These are phyloP conservation scores for Uronychia setigera DNA, from an alignment of 73 alveolate species.

Conservation along the genomic window DNA sequence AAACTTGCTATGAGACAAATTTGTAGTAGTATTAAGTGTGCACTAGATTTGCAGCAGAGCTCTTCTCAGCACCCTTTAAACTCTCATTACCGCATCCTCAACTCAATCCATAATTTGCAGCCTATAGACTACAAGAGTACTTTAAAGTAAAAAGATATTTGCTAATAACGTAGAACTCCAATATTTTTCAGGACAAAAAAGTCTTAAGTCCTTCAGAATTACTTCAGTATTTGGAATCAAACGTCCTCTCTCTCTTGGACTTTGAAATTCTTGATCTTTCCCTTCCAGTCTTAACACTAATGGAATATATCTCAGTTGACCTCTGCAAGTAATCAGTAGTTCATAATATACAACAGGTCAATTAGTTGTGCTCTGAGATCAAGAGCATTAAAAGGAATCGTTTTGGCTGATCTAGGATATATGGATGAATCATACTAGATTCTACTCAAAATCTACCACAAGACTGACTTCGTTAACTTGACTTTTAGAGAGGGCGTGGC, in stretches of 20 bases:
- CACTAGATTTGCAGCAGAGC: slow-evolving; percentile 34
- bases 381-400: slow-evolving; percentile 74
- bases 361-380: slow-evolving; percentile 78
- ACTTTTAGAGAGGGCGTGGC: slow-evolving; percentile 66
- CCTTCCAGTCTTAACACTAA: slow-evolving; percentile 81
- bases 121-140: slow-evolving; percentile 76
- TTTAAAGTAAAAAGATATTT: slow-evolving; percentile 50
- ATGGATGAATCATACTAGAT: slow-evolving; percentile 83
- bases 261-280: slow-evolving; percentile 80
- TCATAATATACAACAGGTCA: slow-evolving; percentile 48
- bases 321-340: slow-evolving; percentile 24
- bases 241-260: slow-evolving; percentile 76
- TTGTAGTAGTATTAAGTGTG: slow-evolving; percentile 34
- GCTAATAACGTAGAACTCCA: not conserved
- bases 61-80: slow-evolving; percentile 38
- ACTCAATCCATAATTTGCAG: slow-evolving; percentile 53
- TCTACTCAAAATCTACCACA: slow-evolving; percentile 65
- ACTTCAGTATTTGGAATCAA: slow-evolving; percentile 67
- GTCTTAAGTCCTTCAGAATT: slow-evolving; percentile 83
- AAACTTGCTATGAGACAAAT: slow-evolving; percentile 40
- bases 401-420: slow-evolving; percentile 86
- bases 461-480: slow-evolving; percentile 77
- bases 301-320: slow-evolving; percentile 85
- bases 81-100: slow-evolving; percentile 64
- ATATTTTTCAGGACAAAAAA: slow-evolving; percentile 76